Conservation (phyloP, 2,329 filamentous ascomycete species). For the Bipolaris bicolor region DNA sequence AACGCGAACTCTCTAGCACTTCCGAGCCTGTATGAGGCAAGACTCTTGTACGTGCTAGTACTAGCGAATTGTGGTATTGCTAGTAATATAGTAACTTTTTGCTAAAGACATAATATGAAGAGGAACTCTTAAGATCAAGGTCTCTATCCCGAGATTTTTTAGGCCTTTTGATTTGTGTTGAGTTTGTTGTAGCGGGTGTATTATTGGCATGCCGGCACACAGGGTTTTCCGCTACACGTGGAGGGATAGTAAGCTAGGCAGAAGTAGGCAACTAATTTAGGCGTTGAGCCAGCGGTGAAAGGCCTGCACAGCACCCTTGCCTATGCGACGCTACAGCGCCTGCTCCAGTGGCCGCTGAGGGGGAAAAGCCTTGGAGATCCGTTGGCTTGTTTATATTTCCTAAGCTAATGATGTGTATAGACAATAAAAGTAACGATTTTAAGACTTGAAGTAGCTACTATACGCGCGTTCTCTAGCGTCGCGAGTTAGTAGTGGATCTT, state of each 20-base stretch:
- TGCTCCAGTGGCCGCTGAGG: neutral
- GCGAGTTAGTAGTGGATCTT: slow-evolving; percentile 13
- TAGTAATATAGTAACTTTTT: neutral
- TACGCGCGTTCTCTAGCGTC: neutral
- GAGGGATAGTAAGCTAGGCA: no score
- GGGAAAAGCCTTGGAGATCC: neutral
- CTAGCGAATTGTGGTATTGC: neutral
- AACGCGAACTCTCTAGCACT: neutral
- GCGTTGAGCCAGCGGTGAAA: no score
- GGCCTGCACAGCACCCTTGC: no score
- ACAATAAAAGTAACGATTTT: neutral
- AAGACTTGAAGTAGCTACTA: neutral
- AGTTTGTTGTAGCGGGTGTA: no score
- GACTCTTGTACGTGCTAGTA: neutral
- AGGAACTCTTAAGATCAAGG: no score
- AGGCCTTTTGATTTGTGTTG: no score
- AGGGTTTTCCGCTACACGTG: no score
- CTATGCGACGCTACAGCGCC: no score
- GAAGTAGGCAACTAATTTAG: no score
- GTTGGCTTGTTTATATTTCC: neutral
- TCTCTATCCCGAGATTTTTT: no score
- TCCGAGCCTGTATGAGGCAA: neutral
- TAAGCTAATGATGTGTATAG: neutral
- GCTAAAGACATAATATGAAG: no score
- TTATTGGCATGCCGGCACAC: no score